Evolutionary conservation across 106 monocot species (phyloP).

Genomic region (Xerophyta viscosa): DNA sequence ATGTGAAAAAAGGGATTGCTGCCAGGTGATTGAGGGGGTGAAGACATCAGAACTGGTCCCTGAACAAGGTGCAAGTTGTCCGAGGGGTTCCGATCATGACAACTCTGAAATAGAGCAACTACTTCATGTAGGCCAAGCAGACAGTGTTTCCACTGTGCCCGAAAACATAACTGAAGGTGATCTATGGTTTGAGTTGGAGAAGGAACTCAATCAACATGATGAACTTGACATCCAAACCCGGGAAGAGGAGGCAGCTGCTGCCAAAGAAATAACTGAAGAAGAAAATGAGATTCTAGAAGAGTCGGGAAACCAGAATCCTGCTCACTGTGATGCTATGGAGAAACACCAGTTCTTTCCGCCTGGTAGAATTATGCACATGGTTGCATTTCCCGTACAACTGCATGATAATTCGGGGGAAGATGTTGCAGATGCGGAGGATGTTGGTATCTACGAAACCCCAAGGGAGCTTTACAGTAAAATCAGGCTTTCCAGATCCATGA

Average conservation of each 20-base stretch:
- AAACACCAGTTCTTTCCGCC: slow-evolving; percentile 36
- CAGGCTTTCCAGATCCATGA: slow-evolving; percentile 36
- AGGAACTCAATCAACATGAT: slow-evolving; percentile 15
- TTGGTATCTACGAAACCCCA: slow-evolving; percentile 43
- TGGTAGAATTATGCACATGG: slow-evolving; percentile 50
- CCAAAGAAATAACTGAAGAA: slow-evolving; percentile 29
- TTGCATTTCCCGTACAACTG: slow-evolving; percentile 6
- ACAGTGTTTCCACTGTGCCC: slow-evolving; percentile 2
- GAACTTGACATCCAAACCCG: not conserved
- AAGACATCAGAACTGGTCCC: not conserved
- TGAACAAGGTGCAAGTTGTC: slow-evolving; percentile 2
- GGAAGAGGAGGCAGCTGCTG: slow-evolving; percentile 19
- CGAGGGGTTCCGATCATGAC: slow-evolving; percentile 12
- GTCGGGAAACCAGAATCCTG: slow-evolving; percentile 4
- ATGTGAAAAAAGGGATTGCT: not conserved
- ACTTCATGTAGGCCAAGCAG: slow-evolving; percentile 8
- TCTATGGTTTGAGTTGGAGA: slow-evolving; percentile 52
- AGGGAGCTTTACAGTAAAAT: slow-evolving; percentile 42
- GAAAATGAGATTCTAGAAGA: slow-evolving; percentile 22
- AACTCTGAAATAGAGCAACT: slow-evolving; percentile 33
- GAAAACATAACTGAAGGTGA: slow-evolving; percentile 44
- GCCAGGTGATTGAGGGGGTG: slow-evolving; percentile 5
- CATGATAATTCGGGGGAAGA: slow-evolving; percentile 7
- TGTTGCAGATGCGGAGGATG: slow-evolving; percentile 1
- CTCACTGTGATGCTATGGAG: not conserved